Base-by-base conservation (phyloP, 2,329 filamentous ascomycete genomes). In the Fusarium begoniae region DNA sequence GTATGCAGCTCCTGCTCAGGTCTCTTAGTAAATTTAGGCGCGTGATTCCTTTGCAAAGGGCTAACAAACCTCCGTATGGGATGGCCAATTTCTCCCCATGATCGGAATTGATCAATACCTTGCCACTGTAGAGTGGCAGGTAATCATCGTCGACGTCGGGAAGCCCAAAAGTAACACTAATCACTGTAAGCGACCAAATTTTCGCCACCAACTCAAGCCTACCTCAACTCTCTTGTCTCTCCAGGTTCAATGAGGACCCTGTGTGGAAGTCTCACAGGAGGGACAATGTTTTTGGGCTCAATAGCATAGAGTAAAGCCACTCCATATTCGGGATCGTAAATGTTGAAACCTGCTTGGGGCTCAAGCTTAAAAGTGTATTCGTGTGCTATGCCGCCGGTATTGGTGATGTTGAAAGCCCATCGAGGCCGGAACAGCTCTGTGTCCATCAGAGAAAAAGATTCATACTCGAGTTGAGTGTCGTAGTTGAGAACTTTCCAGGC, bases 371-470 rank as follows among this genome's bases (percentile, higher is more conserved):
- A 82, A 2, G 75, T 80, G 74, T 88, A 89, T 7, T 80, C 80
- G 20, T 85, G 78, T 5, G 80, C 78, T 30, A 79, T 78, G 32
- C 77, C 77, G 30, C 81, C 86, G 22, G 79, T 81, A 74, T 89
- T 89, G 28, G 81, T 84, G 59, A 89, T 83, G 44, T 79, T 76
- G 28, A 83, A 76, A 1, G 62, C 72, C 78, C 84, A 84, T 8
- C 68, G 65, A 3, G 78, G 66, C 18, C 73, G 72, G 66, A 88
- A 86, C 59, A 85, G 71, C 47, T 83, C 80, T 2, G 85, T 87
- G 63, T 89, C 87, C 57, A 85, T 86, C 62, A 89, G 83, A 17
- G 84, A 81, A 53, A 89, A 84, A 15, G 84, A 83, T 37, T 83
- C 81, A 20, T 83, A 85, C n/a, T 73, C 74, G 13, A 83, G 69